Conservation (phyloP, 441 rosid genomes). For the Erodium texanum region DNA sequence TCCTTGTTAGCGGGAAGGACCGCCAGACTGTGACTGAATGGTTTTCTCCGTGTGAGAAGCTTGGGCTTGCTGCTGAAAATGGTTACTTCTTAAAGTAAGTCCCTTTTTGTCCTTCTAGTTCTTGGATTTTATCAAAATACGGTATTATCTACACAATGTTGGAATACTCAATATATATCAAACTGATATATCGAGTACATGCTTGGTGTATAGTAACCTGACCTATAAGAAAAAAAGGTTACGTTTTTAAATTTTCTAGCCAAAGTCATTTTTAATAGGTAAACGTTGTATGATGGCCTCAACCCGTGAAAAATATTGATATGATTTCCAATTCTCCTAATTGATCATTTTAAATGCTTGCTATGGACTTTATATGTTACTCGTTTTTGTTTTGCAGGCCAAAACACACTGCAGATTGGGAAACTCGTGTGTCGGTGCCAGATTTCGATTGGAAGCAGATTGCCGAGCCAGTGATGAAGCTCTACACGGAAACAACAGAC, state of each 20-base stretch:
- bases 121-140: too few species aligned
- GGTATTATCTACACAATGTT: too few species aligned
- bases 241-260: background rate
- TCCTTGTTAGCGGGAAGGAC: slow-evolving; percentile 71
- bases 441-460: slow-evolving; percentile 81
- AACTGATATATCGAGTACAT: too few species aligned
- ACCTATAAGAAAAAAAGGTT: too few species aligned
- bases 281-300: too few species aligned
- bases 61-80: slow-evolving; percentile 82
- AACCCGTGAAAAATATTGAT: too few species aligned
- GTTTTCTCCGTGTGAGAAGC: slow-evolving; percentile 58
- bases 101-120: background rate
- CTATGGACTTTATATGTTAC: background rate
- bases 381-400: slow-evolving; percentile 31
- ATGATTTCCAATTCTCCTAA: too few species aligned
- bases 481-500: slow-evolving; percentile 86
- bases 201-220: too few species aligned
- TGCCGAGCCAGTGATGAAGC: slow-evolving; percentile 84
- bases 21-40: slow-evolving; percentile 49
- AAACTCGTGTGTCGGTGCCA: slow-evolving; percentile 44
- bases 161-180: too few species aligned
- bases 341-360: background rate
- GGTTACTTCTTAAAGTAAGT: slow-evolving; percentile 68
- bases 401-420: slow-evolving; percentile 58
- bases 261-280: too few species aligned